These are phyloP conservation scores for Fusarium sp. DNA, from an alignment of 2,329 filamentous ascomycete species.

Conservation along the genomic window DNA sequence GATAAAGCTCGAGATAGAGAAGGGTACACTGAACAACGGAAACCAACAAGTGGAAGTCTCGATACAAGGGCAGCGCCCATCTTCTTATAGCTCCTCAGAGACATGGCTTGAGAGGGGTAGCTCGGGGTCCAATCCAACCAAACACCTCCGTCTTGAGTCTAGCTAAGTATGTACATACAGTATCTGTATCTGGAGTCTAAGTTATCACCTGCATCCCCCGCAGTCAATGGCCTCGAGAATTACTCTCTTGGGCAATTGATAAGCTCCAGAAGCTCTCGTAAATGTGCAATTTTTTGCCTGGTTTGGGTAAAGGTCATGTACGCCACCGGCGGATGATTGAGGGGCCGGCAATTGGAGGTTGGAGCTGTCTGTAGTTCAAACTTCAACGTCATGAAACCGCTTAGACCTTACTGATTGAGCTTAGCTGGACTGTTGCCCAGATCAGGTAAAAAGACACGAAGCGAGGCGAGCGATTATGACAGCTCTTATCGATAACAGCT, in stretches of 20 bases:
- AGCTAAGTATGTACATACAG: not conserved
- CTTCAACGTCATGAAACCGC: conserved; percentile 15
- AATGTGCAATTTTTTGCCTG: conserved; percentile 22
- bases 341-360: conserved; percentile 17
- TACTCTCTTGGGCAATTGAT: conserved; percentile 12
- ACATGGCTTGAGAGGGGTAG: conserved; percentile 27
- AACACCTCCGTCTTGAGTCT: conserved; percentile 1
- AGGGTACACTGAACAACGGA: conserved; percentile 1
- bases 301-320: conserved; percentile 19
- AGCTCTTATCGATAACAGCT: conserved; percentile 26
- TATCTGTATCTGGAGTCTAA: not conserved
- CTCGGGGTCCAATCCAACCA: not conserved
- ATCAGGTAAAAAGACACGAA: conserved; percentile 3
- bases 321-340: conserved; percentile 2
- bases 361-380: no score
- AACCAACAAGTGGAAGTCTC: conserved; percentile 1
- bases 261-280: not conserved
- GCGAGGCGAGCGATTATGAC: conserved; percentile 1
- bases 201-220: conserved; percentile 24
- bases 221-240: conserved; percentile 8
- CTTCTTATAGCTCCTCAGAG: conserved; percentile 32
- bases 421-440: not conserved
- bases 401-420: conserved; percentile 23
- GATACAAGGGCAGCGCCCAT: conserved; percentile 23
- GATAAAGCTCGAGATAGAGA: not conserved